Conservation (phyloP, 257 asterid species). For the Salvia hispanica region DNA sequence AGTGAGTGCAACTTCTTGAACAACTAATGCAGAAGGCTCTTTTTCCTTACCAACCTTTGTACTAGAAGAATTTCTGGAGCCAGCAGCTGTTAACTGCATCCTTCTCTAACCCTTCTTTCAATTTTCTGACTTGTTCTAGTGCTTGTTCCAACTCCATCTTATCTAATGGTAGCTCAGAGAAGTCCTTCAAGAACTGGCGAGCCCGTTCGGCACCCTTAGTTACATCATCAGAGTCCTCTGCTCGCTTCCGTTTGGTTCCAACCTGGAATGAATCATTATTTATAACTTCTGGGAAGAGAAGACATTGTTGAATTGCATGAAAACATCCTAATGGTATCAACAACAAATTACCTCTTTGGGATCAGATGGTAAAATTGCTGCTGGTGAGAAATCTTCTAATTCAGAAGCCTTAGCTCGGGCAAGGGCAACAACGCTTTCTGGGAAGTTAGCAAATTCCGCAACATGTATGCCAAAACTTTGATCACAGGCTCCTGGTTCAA, state of each 20-base stretch:
- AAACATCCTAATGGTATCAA: conserved; percentile 4
- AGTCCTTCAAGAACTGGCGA: conserved; percentile 73
- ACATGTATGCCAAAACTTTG: conserved; percentile 99
- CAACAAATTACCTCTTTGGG: conserved; percentile 51
- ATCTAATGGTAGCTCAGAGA: conserved; percentile 76
- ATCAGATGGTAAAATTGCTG: conserved; percentile 39
- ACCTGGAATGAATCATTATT: conserved; percentile 40
- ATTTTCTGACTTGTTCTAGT: conserved; percentile 46
- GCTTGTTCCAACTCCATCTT: conserved; percentile 67
- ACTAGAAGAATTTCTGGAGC: conserved; percentile 78
- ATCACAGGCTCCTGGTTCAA: conserved; percentile 95
- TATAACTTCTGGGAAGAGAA: conserved; percentile 7
- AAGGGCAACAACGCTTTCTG: conserved; percentile 84
- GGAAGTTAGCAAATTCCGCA: conserved; percentile 97
- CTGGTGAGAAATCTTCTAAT: conserved; percentile 88
- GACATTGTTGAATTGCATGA: conserved; percentile 7
- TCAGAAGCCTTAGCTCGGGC: conserved; percentile 96
- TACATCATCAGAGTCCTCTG: conserved; percentile 57
- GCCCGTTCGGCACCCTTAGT: conserved; percentile 71
- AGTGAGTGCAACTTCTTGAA: background rate
- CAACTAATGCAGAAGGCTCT: background rate
- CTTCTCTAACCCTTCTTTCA: conserved; percentile 68
- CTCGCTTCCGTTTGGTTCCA: conserved; percentile 67
- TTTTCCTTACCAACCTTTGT: conserved; percentile 22
- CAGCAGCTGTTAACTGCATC: conserved; percentile 62